These are phyloP conservation scores for Scheffersomyces lignicola DNA, from an alignment of 1,139 yeast genomes.

Conservation along the genomic window DNA sequence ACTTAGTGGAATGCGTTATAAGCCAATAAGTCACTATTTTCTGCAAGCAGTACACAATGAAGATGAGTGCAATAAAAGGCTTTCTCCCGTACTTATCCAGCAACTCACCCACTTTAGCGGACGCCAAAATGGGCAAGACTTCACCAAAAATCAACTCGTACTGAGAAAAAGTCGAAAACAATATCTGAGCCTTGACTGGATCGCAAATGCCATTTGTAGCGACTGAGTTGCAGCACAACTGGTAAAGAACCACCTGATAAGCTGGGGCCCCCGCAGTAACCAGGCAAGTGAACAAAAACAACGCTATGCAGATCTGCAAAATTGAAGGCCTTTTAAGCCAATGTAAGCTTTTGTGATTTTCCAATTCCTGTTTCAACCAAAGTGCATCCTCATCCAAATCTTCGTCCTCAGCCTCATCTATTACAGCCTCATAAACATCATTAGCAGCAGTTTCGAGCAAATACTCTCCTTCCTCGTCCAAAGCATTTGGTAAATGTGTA, in stretches of 20 bases:
- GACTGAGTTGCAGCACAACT: slow-evolving; percentile 36
- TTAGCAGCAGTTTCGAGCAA: slow-evolving; percentile 25
- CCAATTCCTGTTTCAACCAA: slow-evolving; percentile 38
- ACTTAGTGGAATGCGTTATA: slow-evolving; percentile 27
- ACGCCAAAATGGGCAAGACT: slow-evolving; percentile 31
- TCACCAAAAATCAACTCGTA: slow-evolving; percentile 21
- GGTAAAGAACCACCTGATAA: slow-evolving; percentile 24
- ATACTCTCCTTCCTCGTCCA: neutral
- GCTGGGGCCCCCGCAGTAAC: slow-evolving; percentile 28
- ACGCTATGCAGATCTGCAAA: slow-evolving; percentile 25
- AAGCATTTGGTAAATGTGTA: too few species aligned
- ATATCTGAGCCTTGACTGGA: slow-evolving; percentile 33
- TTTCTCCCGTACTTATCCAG: slow-evolving; percentile 68
- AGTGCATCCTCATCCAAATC: slow-evolving; percentile 31
- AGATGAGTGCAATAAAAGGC: slow-evolving; percentile 38
- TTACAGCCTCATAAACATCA: slow-evolving; percentile 31
- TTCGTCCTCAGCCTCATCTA: slow-evolving; percentile 32
- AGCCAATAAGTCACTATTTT: slow-evolving; percentile 25
- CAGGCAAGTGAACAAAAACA: slow-evolving; percentile 26
- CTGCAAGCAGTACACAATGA: slow-evolving; percentile 25
- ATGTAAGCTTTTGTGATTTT: slow-evolving; percentile 26
- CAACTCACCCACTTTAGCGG: slow-evolving; percentile 52
- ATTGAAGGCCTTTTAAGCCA: slow-evolving; percentile 40
- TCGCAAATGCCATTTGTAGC: slow-evolving; percentile 22
- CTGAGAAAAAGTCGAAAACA: slow-evolving; percentile 32